Base-by-base conservation (phyloP, 2,329 filamentous ascomycete species). In the Curvularia sp. region DNA sequence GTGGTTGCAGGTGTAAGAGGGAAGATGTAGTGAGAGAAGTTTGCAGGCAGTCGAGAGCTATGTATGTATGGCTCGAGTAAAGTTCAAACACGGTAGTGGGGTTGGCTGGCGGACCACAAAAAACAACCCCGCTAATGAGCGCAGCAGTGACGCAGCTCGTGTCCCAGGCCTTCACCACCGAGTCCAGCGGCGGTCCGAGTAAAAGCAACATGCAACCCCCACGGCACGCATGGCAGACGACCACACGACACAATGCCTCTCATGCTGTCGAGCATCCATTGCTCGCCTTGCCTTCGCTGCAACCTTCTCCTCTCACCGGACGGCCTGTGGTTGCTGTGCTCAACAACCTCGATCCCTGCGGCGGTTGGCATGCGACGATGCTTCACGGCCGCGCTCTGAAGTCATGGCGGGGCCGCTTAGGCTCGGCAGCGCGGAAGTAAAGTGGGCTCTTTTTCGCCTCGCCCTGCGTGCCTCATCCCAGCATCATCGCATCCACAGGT, bases 341-440 rank as follows among this genome's bases (percentile, higher is more conserved):
- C n/a, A 15, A 35, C 26, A 33, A 15, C 28, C 22, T 9, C 31
- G 18, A 31, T 28, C 10, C 18, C 44, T 7, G 13, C 42, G 41
- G 42, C 49, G 39, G 42, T 26, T 50, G 41, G 35, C 42, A 46
- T 26, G 22, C 33, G 18, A 48, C 46, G 28, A 57, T 50, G 57
- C 57, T 69, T 71, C 71, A 73, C 71, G 72, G 74, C 73, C 73
- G 74, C 72, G 72, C 71, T 70, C 64, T 70, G 69, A 69, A 73
- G 68, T 71, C 70, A 69, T 73, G 58, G 64, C 68, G 68, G 65
- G 65, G 60, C 68, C 53, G 61, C 61, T 59, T 61, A 57, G 35
- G 68, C 72, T 73, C 71, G 74, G 72, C 65, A 55, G 60, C 53
- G 47, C 53, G 57, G 56, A 55, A 53, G 49, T 43, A 52, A 53